A percentile compares a stretch with the other conserved stretches of the same genome.
Evolutionary conservation across 2,329 filamentous ascomycete species (phyloP).

Genomic region (Colletotrichum cordylinicola): DNA sequence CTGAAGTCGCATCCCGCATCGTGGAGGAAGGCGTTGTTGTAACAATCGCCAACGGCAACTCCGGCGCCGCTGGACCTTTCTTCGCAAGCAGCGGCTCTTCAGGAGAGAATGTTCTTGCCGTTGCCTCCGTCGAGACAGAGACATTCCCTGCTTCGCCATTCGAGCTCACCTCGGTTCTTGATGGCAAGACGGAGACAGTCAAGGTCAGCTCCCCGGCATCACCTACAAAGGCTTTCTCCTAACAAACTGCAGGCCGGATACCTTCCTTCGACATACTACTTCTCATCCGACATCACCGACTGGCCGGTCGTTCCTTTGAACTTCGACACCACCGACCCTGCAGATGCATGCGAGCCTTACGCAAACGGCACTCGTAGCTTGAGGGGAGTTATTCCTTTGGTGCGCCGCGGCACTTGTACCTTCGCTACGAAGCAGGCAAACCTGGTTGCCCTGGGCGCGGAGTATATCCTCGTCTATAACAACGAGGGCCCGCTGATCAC

Average conservation of each 20-base stretch:
- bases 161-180: constrained; percentile 34
- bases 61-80: constrained; percentile 54
- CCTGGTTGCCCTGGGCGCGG: constrained; percentile 29
- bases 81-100: constrained; percentile 45
- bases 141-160: constrained; percentile 30
- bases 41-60: constrained; percentile 57
- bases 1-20: constrained; percentile 43
- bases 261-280: constrained; percentile 38
- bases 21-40: constrained; percentile 53
- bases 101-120: constrained; percentile 45
- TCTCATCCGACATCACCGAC: constrained; percentile 38
- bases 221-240: neutral
- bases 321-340: constrained; percentile 29
- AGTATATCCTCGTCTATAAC: constrained; percentile 36
- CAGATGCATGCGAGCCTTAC: constrained; percentile 33
- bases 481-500: constrained; percentile 25
- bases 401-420: constrained; percentile 39
- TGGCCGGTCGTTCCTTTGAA: constrained; percentile 32
- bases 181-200: constrained; percentile 19
- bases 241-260: constrained; percentile 29
- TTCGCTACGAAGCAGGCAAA: constrained; percentile 32
- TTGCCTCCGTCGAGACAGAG: constrained; percentile 45
- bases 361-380: constrained; percentile 26
- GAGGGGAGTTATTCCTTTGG: constrained; percentile 29
- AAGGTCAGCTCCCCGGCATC: neutral